phyloP scores from a whole-genome alignment of 306 rosid species.

The Casuarina equisetifolia region DNA sequence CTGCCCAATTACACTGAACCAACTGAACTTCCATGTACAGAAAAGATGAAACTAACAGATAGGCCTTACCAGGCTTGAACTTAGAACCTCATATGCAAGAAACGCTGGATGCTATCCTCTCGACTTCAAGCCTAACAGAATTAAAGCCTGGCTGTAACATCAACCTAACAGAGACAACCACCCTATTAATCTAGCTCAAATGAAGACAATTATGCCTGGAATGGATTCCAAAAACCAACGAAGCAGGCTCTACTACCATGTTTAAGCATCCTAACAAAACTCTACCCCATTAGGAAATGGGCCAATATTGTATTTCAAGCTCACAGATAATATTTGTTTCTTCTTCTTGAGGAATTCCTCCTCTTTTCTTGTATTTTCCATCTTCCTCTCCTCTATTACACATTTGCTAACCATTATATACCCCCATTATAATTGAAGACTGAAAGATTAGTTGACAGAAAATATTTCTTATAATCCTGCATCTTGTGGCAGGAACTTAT shows the following conservation, averaged over 20 bases:
- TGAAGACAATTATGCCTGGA: background rate
- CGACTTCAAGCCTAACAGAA: background rate
- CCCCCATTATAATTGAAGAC: constrained; percentile 4
- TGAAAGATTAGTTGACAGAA: constrained; percentile 2
- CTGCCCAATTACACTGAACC: background rate
- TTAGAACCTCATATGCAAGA: background rate
- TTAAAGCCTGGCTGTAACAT: background rate
- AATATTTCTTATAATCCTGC: background rate
- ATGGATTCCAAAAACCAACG: too few species aligned
- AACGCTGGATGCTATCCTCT: background rate
- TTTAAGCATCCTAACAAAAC: background rate
- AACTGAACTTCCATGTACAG: background rate
- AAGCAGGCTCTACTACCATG: background rate
- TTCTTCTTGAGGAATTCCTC: background rate
- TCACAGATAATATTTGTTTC: background rate
- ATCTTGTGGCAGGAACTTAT: constrained; percentile 7
- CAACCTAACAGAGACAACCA: background rate
- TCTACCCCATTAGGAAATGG: background rate
- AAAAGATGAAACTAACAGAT: background rate
- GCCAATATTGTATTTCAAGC: background rate
- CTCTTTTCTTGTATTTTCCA: background rate
- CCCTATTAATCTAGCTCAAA: background rate
- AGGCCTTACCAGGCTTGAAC: background rate
- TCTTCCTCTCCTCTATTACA: background rate
- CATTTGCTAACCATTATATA: background rate